Evolutionary conservation across 371 early-diverging fungal species (phyloP), one percentile per base, ranked within the genome.

Genomic region (Zychaea mexicana): DNA sequence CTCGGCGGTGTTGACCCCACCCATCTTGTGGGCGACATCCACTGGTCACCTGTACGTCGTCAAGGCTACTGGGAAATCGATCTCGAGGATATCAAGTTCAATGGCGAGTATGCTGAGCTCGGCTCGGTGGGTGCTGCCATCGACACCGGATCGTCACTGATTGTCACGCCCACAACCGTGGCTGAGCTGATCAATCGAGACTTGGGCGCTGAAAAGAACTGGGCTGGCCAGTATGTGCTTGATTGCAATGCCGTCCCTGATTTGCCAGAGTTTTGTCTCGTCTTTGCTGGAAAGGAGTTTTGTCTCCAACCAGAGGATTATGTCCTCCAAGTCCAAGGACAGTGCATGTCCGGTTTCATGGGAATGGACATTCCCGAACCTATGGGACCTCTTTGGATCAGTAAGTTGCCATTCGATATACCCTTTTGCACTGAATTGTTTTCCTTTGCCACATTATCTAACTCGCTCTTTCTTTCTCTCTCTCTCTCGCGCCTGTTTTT

Each of bases 21-120:
- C 47, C 90, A 86, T 65, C 93, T 79, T 74, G 78, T 68, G 15
- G 95, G 94, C 27, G 79, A 88, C 17, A 76, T 95, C 61, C 77
- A 77, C 53, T 95, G 88, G 85, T 89, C 92, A 28, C 85, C 92
- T 12, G 91, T 97, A 30, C 83, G 83, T 52, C 89, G 94, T 66
- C 90, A 92, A 82, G 95, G 89, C 1, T 96, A 97, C 84, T 97
- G 97, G 97, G 95, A 96, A 74, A 93, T 96, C 28, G 88, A 88
- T 27, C 76, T 97, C 22, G 78, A 88, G 65, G 76, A 83, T 62
- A 83, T 93, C 57, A 71, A 70, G 27, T 80, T 96, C 49, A 93
- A 87, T 64, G 90, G 86, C 33, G 87, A 88, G n/a, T 72, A 76
- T 17, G 68, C 91, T 38, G 76, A 76, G 24, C 38, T 89, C 33